phyloP scores from a whole-genome alignment of 768 basidiomycete genomes.

The Gyrodon lividus region DNA sequence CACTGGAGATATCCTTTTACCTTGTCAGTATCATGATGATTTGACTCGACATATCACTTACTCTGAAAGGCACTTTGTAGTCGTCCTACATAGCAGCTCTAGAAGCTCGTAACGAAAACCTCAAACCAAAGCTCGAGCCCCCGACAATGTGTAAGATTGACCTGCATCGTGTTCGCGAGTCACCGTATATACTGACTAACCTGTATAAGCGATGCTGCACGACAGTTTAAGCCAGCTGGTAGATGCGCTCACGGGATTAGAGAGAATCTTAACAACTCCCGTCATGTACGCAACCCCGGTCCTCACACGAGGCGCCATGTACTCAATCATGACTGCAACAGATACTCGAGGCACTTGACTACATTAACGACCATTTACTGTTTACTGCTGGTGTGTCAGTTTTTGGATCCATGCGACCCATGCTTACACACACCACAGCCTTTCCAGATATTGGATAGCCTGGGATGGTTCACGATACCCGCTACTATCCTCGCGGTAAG shows the following conservation, averaged over 20 bases:
- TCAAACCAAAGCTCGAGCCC: slow-evolving; percentile 39
- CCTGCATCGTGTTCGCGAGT: neutral
- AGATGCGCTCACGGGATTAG: slow-evolving; percentile 65
- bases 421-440: slow-evolving; percentile 40
- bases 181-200: neutral
- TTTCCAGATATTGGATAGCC: slow-evolving; percentile 54
- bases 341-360: slow-evolving; percentile 70
- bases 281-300: neutral
- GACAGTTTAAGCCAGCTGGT: slow-evolving; percentile 52
- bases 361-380: slow-evolving; percentile 59
- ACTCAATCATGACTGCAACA: slow-evolving; percentile 18
- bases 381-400: slow-evolving; percentile 49
- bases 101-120: slow-evolving; percentile 38
- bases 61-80: slow-evolving; percentile 38
- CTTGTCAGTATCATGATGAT: slow-evolving; percentile 39
- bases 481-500: slow-evolving; percentile 51
- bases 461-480: slow-evolving; percentile 66
- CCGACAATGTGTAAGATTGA: slow-evolving; percentile 53
- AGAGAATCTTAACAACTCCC: slow-evolving; percentile 71
- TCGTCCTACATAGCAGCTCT: slow-evolving; percentile 59
- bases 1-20: slow-evolving; percentile 68
- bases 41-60: neutral
- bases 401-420: neutral
- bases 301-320: neutral
- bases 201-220: slow-evolving; percentile 43